Evolutionary conservation across 805 yeast species (phyloP), one percentile per base, ranked within the genome.

Genomic region (Metschnikowia similis): DNA sequence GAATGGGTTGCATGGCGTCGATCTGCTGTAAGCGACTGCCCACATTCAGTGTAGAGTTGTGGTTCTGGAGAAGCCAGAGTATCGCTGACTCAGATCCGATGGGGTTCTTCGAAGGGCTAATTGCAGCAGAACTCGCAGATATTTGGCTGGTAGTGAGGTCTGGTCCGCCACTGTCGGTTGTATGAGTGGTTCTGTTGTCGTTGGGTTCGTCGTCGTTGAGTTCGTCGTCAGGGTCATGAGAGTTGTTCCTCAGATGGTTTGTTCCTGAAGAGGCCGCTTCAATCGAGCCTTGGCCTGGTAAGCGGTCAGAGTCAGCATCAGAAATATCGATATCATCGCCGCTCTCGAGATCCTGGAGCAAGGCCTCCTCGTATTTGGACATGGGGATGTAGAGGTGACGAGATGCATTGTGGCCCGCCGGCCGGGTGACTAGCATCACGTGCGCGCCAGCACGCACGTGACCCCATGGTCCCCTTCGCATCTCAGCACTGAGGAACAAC

Each of bases 281-380:
- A 4, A 6, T 8, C 2, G 7, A 6, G 7, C 11, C 28, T 14
- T 37, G 14, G 11, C 8, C 28, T 21, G 32, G 9, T 31, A 13
- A 39, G 10, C 7, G 30, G 1, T 39, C 42, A 14, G 7, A 9
- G 7, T 10, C 26, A 9, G 4, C 28, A 4, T 28, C 29, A 1
- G 14, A 27, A 7, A 42, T 27, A 1, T 28, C 40, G 7, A 34
- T 35, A 4, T 35, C 40, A 4, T 43, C 40, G 8, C 64, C 72
- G 46, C 68, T 64, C 11, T 65, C 76, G 41, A 75, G 67, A 51
- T 74, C 81, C 1, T 67, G 73, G 51, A 74, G 53, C 36, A 77
- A 60, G 21, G 71, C 76, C 47, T 66, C 66, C 41, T 76, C 80
- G 50, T 66, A 68, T 52, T 76, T 73, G 51, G 39, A 34, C 46